Evolutionary conservation across 176 grass and related monocot species (phyloP), one percentile per base, ranked within the genome.

Genomic region (Olyra latifolia): DNA sequence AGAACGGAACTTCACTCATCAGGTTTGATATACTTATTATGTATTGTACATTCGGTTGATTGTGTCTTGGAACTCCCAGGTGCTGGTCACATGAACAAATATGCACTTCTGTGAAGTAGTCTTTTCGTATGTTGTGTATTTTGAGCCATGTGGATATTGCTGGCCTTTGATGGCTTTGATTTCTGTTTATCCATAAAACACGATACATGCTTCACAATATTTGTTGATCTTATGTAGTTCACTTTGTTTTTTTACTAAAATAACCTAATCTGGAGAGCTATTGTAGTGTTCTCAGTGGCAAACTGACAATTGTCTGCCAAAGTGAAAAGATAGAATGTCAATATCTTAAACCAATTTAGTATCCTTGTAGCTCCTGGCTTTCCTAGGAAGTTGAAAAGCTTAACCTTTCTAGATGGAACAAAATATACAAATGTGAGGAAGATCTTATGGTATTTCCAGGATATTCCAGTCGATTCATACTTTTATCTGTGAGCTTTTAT

Each of bases 1-100:
- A 54, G 90, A 93, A 72, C 89, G 92, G 44, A 99, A 93, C 57
- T 91, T 91, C 75, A 99, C 97, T 81, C 97, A 99, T 45, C 97
- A 99, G 91, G 97, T 99, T 77, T 79, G 10, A 16, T 84, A 24
- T 8, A 59, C 52, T 77, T 82, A 19, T 77, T 82, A 19, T 66
- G 15, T 72, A 4, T 16, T 56, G 20, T 66, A 23, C 39, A 58
- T 72, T 29, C 32, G 66, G 38, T 82, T 41, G 43, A 48, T 54
- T 42, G 8, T 71, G 47, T 47, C 16, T 10, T 11, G 7, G 78
- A 72, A 64, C 20, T 44, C 9, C 41, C 22, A 44, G 12, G 41
- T 60, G 45, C 61, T 84, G 24, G 24, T 64, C 52, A 23, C 47
- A 71, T 62, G 71, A 81, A 24, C 39, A 80, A 47, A 22, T 73